These are phyloP conservation scores for Xylaria intraflava DNA, from an alignment of 495 filamentous ascomycete species.

Conservation along the genomic window DNA sequence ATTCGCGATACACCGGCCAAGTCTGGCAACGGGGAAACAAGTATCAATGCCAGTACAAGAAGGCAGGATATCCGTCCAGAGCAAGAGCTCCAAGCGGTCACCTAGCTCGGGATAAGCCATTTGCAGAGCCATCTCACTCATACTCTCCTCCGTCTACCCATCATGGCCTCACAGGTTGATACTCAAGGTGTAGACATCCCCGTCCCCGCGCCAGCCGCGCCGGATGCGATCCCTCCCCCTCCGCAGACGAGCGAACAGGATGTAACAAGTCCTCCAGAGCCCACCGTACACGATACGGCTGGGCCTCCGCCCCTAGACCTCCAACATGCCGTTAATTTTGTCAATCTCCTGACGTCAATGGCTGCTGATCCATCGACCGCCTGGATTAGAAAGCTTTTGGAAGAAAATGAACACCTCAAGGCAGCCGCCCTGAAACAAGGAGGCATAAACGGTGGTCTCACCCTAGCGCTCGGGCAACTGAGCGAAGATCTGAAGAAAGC, in stretches of 20 bases:
- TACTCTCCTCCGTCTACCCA: background rate
- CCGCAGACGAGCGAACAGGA: background rate
- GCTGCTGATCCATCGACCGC: background rate
- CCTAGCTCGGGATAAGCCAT: background rate
- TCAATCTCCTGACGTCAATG: background rate
- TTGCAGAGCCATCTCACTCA: background rate
- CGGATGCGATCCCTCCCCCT: too few species aligned
- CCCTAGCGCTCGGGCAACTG: background rate
- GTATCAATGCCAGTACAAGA: slow-evolving; percentile 2
- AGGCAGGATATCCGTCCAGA: background rate
- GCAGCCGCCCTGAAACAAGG: background rate
- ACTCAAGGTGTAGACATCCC: background rate
- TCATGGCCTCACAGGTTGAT: background rate
- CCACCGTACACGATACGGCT: too few species aligned
- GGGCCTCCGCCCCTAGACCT: background rate
- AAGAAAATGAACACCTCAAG: slow-evolving; percentile 1
- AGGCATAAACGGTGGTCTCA: background rate
- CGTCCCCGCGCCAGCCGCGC: too few species aligned
- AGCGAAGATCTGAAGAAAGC: background rate
- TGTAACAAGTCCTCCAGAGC: background rate
- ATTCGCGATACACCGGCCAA: slow-evolving; percentile 2
- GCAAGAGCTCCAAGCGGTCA: background rate
- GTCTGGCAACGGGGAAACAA: background rate
- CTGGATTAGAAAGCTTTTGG: background rate
- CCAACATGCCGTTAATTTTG: background rate